Evolutionary conservation across 352 stramenopile genomes (phyloP), one percentile per base, ranked within the genome.

Genomic region (Phytophthora agathidicida): DNA sequence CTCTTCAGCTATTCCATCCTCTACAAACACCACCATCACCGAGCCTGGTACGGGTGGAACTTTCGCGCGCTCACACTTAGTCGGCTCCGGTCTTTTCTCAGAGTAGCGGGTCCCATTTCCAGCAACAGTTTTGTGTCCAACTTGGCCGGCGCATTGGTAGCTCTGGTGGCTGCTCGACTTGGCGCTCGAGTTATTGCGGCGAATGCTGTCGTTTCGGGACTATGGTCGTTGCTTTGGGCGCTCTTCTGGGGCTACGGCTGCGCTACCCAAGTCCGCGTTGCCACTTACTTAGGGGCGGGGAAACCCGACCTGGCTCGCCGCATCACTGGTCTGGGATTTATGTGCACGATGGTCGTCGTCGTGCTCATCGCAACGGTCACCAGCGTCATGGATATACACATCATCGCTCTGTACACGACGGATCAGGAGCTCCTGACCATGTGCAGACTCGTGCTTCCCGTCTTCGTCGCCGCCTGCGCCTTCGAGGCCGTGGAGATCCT

Each of bases 241-340:
- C 70, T 93, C 20, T 91, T 90, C 50, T 93, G 84, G 82, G 82
- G 82, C 10, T 93, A 89, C 39, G 84, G 76, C 35, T 93, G 82
- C 39, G 84, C 84, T 9, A 91, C 82, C 1, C 85, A 94, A 51
- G 73, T 89, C 31, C 82, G 83, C 20, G 80, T 92, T 20, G 85
- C 83, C 49, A 92, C 88, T 51, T 90, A 92, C 42, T 56, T 94
- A 2, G 83, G 83, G 5, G 83, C 85, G 5, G 75, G 73, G 1
- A 66, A 81, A 33, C 82, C 84, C 0, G 43, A 71, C 11, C 60
- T 67, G 20, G 80, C 84, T 8, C 70, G 89, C 37, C 59, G 67
- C 24, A 74, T 91, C 23, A 75, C 73, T 3, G 67, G 57, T 19
- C 51, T 94, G 5, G 85, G 82, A 0, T 77, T 91, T 7, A 32